These are phyloP conservation scores for Austroboletus olivaceoglutinosus DNA, from an alignment of 1,284 basidiomycete species.

Conservation along the genomic window DNA sequence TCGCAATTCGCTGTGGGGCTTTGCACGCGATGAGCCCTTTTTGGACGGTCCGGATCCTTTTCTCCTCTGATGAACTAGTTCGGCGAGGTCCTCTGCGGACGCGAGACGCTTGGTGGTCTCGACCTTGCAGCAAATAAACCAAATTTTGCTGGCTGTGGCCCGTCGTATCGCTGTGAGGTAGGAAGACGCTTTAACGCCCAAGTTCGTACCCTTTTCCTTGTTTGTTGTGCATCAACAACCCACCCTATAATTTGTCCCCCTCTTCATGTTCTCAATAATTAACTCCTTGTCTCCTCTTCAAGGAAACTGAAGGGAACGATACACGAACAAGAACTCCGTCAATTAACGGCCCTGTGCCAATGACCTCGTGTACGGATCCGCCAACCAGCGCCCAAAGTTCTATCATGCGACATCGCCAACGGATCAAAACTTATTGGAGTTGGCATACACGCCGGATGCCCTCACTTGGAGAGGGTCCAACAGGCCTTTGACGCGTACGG, in stretches of 20 bases:
- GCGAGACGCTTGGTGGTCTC: neutral
- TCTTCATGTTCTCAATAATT: too few species aligned
- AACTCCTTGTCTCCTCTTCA: neutral
- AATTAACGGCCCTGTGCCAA: conserved; percentile 6
- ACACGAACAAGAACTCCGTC: neutral
- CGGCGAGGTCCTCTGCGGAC: too few species aligned
- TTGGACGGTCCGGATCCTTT: neutral
- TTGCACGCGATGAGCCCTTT: neutral
- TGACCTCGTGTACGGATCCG: neutral
- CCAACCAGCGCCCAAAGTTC: neutral
- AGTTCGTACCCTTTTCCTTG: too few species aligned
- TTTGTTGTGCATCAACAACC: too few species aligned
- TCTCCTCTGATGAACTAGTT: conserved; percentile 12
- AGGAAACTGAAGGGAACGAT: neutral
- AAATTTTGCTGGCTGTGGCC: neutral
- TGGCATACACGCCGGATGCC: neutral
- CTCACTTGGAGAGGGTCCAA: neutral
- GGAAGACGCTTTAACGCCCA: too few species aligned
- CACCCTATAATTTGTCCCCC: too few species aligned
- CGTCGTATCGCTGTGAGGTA: neutral
- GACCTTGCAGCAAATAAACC: neutral
- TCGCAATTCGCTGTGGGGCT: conserved; percentile 1
- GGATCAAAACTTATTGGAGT: neutral
- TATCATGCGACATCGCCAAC: neutral
- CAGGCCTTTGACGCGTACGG: conserved; percentile 2